phyloP scores from a whole-genome alignment of 2,329 filamentous ascomycete genomes.

The Cytospora paraplurivora region DNA sequence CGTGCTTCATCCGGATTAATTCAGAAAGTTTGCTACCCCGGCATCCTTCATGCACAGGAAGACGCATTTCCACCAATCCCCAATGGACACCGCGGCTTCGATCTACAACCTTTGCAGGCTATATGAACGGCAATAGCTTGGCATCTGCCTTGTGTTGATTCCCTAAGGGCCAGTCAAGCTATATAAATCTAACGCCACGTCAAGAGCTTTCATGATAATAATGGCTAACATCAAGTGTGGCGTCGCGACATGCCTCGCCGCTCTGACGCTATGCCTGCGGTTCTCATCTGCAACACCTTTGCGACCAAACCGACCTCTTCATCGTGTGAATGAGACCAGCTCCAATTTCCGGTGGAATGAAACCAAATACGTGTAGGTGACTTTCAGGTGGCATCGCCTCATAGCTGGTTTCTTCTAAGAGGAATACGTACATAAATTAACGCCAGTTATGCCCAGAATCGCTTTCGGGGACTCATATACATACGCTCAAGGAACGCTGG shows the following conservation, averaged over 20 bases:
- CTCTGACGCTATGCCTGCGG: neutral
- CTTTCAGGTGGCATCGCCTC: neutral
- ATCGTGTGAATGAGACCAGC: no score
- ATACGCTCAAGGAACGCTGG: constrained; percentile 55
- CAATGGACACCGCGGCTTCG: neutral
- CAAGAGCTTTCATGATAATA: neutral
- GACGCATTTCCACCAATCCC: neutral
- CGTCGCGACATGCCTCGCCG: neutral
- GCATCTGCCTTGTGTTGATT: neutral
- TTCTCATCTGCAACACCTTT: neutral
- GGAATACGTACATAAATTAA: neutral
- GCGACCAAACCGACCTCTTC: neutral
- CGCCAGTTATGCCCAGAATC: constrained; percentile 36
- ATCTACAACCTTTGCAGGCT: neutral
- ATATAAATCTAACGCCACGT: neutral
- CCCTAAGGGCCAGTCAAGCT: neutral
- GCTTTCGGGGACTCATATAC: constrained; percentile 56
- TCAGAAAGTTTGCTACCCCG: neutral
- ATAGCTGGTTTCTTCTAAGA: neutral
- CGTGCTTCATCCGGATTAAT: neutral
- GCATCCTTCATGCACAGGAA: neutral
- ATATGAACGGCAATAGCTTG: neutral
- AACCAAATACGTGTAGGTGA: neutral
- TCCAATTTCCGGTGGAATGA: neutral
- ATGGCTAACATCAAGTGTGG: neutral